A percentile compares a stretch with the other conserved stretches of the same genome.
Evolutionary conservation across 805 yeast species (phyloP).

Genomic region (Wickerhamomyces sydowiorum): DNA sequence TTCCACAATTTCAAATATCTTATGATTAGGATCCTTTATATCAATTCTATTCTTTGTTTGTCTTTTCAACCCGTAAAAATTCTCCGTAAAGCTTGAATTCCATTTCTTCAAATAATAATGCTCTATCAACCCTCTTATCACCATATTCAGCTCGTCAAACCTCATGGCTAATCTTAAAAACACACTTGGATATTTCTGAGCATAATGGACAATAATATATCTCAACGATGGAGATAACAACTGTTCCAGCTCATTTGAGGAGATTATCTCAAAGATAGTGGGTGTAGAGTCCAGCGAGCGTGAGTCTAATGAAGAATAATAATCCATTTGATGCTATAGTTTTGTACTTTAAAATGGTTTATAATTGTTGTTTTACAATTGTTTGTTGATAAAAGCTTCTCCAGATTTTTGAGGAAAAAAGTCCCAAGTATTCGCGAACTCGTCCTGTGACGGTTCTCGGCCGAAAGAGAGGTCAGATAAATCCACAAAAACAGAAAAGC

Average conservation of each 20-base stretch:
- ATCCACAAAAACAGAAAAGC: no score
- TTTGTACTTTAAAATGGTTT: not conserved
- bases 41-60: constrained; percentile 26
- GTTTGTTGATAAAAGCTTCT: no score
- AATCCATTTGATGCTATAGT: no score
- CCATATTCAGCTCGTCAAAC: constrained; percentile 72
- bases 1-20: constrained; percentile 37
- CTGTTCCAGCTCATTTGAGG: constrained; percentile 72
- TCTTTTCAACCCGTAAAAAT: constrained; percentile 84
- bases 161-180: constrained; percentile 54
- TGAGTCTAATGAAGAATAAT: constrained; percentile 74
- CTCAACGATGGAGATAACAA: constrained; percentile 79
- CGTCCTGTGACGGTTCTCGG: no score
- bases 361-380: no score
- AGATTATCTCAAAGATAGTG: constrained; percentile 81
- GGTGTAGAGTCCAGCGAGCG: constrained; percentile 73
- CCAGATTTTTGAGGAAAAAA: not conserved
- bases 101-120: constrained; percentile 61
- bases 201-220: constrained; percentile 74
- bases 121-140: constrained; percentile 61
- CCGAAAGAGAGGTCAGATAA: no score
- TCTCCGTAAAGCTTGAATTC: constrained; percentile 87
- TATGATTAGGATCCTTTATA: constrained; percentile 24
- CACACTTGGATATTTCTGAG: constrained; percentile 69
- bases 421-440: no score